Base-by-base conservation (phyloP, 2,329 filamentous ascomycete genomes). In the Ceratocystis diversiconidia region DNA sequence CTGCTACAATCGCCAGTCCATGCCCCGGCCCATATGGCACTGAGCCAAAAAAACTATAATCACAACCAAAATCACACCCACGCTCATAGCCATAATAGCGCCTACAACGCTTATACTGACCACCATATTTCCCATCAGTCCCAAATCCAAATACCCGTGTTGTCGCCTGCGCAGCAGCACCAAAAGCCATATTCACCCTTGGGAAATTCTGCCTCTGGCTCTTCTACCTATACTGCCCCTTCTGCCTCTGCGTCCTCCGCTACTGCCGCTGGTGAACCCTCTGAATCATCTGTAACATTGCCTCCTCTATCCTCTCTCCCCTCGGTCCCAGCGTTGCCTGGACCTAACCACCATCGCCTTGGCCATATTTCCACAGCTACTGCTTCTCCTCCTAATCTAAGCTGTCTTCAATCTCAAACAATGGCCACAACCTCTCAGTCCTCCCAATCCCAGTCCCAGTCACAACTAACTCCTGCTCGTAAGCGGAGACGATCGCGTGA, bases 401-500 rank as follows among this genome's bases (percentile, higher is more conserved):
- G 61, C 30, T 60, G 52, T 63, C 10, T 44, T 43, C 64, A 55
- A 19, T 62, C 64, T 25, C 52, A 50, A 30, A 36, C 44, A 57
- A 70, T 61, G 64, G 68, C 50, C 62, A 63, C 28, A 57, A 66
- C 67, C 25, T 48, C 59, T 10, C 73, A 71, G 65, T 69, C 71
- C 22, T 43, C 44, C 69, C 70, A 43, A 71, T 65, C 43, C n/a
- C 70, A 43, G 72, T 62, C 43, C n/a, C 60, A 61, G 5, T 36
- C 25, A 3, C 63, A 64, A 30, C 28, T 55, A 22, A 50, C 44
- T 28, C 32, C 66, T 19, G 48, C 60, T 60, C 66, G 79, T 69
- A 85, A 84, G 73, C 78, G 81, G 69, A 78, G 82, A 69, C 80
- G 81, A 68, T 83, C 80, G 68, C 82, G 81, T 73, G 80, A 85